Evolutionary conservation across 352 stramenopile genomes (phyloP), one percentile per base, ranked within the genome.

Genomic region (Globisporangium canariense): DNA sequence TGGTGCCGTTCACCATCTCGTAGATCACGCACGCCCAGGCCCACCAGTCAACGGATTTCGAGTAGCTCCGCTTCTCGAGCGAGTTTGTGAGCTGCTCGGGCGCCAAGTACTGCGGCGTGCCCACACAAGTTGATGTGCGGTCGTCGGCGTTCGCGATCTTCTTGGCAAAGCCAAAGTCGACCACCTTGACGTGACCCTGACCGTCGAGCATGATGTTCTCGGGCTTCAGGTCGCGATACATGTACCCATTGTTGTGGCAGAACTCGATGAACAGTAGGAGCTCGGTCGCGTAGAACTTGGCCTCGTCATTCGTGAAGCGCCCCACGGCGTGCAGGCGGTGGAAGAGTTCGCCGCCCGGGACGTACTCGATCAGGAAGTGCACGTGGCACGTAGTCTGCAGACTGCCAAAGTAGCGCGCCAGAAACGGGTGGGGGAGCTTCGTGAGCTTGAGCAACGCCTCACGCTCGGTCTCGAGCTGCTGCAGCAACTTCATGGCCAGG

Each of bases 221-320:
- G 4, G 90, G 90, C 71, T 97, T 97, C 40, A 97, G 73, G 54
- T 97, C 89, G 8, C 88, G 75, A 68, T 96, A 96, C 70, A 96
- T 90, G 58, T 76, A 88, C 14, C 73, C 70, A 32, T 85, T 74
- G 1, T 34, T 25, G 40, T 92, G 85, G 16, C 79, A 81, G 13
- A 55, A 67, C 52, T 81, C 72, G 51, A 94, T 66, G 36, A 89
- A 86, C n/a, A 79, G 41, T 40, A 90, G 58, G 18, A 91, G 70
- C 58, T 91, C 81, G 1, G 78, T 73, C 7, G 81, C 81, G 68
- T 91, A 94, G 58, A 94, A 94, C 67, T 90, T 91, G 69, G 83
- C 71, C 66, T 90, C 81, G 51, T 89, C 77, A 18, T 84, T 82
- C 25, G 67, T 66, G 41, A 93, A 81, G 5, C 72, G 73, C 13